Conservation (phyloP, 257 asterid species). For the Nicotiana tabacum region DNA sequence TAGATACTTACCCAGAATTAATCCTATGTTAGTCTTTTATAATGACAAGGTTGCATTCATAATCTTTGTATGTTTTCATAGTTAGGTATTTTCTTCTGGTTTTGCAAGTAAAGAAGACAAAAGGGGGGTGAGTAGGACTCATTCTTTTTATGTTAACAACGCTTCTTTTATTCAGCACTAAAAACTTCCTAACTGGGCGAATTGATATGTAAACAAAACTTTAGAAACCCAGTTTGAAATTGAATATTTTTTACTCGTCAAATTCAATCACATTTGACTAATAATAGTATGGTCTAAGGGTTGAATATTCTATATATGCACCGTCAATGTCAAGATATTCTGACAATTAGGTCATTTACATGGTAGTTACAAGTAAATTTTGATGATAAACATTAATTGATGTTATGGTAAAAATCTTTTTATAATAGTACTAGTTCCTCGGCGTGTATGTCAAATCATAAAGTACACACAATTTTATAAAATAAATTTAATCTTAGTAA, state of each 20-base stretch:
- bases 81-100: conserved; percentile 28
- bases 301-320: too few relatives aligned
- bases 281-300: too few relatives aligned
- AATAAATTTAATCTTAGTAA: too few relatives aligned
- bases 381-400: too few relatives aligned
- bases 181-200: neutral
- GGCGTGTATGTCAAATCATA: too few relatives aligned
- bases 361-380: too few relatives aligned
- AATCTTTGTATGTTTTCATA: conserved; percentile 36
- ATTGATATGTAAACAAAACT: neutral
- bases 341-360: too few relatives aligned
- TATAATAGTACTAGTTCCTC: too few relatives aligned
- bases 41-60: conserved; percentile 29
- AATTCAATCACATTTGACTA: neutral
- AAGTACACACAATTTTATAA: too few relatives aligned
- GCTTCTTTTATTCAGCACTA: neutral
- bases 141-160: neutral
- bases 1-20: conserved; percentile 16
- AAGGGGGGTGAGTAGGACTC: neutral
- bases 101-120: conserved; percentile 16
- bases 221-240: too few relatives aligned
- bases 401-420: too few relatives aligned
- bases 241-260: neutral
- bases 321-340: too few relatives aligned
- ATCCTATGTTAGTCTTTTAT: conserved; percentile 30